Conservation (phyloP, 768 basidiomycete species). For the Leucocoprinus sp. region DNA sequence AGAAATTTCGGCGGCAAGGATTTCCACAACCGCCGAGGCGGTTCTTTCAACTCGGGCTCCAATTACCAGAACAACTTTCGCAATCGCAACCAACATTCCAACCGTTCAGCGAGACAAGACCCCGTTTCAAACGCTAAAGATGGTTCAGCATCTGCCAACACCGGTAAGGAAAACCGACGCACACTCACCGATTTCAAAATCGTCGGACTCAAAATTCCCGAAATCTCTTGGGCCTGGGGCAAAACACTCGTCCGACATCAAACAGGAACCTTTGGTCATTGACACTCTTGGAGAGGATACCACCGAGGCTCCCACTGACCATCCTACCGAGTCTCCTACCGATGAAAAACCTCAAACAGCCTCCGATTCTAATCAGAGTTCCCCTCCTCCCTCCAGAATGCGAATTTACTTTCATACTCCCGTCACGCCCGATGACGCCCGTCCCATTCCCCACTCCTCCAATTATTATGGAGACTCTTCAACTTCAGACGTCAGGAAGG, state of each 20-base stretch:
- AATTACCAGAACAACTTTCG: slow-evolving; percentile 42
- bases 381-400: slow-evolving; percentile 67
- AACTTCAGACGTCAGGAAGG: slow-evolving; percentile 59
- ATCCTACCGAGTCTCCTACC: slow-evolving; percentile 21
- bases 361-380: slow-evolving; percentile 21
- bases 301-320: slow-evolving; percentile 21
- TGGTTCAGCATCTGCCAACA: slow-evolving; percentile 33
- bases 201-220: slow-evolving; percentile 77
- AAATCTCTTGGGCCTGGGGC: slow-evolving; percentile 87
- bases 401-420: slow-evolving; percentile 92
- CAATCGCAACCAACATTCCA: slow-evolving; percentile 53
- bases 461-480: slow-evolving; percentile 31
- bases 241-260: slow-evolving; percentile 19
- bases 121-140: slow-evolving; percentile 44
- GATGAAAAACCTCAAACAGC: slow-evolving; percentile 17
- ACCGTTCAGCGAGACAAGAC: slow-evolving; percentile 34
- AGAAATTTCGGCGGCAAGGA: slow-evolving; percentile 59
- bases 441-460: slow-evolving; percentile 58
- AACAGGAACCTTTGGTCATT: slow-evolving; percentile 22
- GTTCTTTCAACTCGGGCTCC: slow-evolving; percentile 49
- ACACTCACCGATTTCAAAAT: slow-evolving; percentile 99
- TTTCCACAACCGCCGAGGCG: slow-evolving; percentile 58
- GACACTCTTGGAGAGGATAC: slow-evolving; percentile 25
- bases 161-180: slow-evolving; percentile 79
- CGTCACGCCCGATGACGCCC: slow-evolving; percentile 72